These are phyloP conservation scores for Aspergillus sp. DNA, from an alignment of 2,329 filamentous ascomycete species.

Conservation along the genomic window DNA sequence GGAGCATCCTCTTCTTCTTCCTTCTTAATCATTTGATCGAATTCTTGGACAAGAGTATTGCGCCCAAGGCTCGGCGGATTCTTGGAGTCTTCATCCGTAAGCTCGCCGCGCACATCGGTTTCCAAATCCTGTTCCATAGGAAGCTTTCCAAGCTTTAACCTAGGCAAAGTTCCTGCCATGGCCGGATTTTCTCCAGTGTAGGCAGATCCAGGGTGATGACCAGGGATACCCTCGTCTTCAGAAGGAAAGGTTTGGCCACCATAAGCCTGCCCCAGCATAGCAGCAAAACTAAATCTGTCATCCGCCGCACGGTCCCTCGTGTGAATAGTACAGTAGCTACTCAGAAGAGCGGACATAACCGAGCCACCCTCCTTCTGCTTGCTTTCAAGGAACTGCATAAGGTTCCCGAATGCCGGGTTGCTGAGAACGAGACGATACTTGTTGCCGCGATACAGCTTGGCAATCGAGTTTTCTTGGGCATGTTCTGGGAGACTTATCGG, in stretches of 20 bases:
- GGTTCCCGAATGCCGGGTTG: slow-evolving; percentile 68
- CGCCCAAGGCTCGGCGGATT: slow-evolving; percentile 64
- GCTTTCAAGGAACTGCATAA: slow-evolving; percentile 84
- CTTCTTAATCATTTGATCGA: slow-evolving; percentile 77
- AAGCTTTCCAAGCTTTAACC: slow-evolving; percentile 69
- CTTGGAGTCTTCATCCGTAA: slow-evolving; percentile 75
- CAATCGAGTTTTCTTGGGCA: slow-evolving; percentile 64
- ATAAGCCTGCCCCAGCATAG: slow-evolving; percentile 49
- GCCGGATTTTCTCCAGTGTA: slow-evolving; percentile 51
- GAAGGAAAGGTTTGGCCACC: slow-evolving; percentile 51
- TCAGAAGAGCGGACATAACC: slow-evolving; percentile 66
- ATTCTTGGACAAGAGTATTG: slow-evolving; percentile 72
- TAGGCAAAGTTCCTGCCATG: slow-evolving; percentile 48
- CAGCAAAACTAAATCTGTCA: slow-evolving; percentile 52
- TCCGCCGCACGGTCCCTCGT: slow-evolving; percentile 52
- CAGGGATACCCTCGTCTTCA: slow-evolving; percentile 62
- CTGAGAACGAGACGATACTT: slow-evolving; percentile 90
- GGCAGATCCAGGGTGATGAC: slow-evolving; percentile 57
- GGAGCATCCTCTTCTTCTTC: slow-evolving; percentile 83
- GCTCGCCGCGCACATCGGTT: slow-evolving; percentile 75
- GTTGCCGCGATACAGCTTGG: slow-evolving; percentile 72
- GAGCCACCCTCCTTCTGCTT: slow-evolving; percentile 73
- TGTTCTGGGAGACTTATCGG: slow-evolving; percentile 70
- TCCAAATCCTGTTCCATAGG: slow-evolving; percentile 76
- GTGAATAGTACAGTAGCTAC: slow-evolving; percentile 50